A percentile compares a stretch with the other conserved stretches of the same genome.
phyloP scores from a whole-genome alignment of 1,139 yeast genomes.

The Debaryomyces sp. region DNA sequence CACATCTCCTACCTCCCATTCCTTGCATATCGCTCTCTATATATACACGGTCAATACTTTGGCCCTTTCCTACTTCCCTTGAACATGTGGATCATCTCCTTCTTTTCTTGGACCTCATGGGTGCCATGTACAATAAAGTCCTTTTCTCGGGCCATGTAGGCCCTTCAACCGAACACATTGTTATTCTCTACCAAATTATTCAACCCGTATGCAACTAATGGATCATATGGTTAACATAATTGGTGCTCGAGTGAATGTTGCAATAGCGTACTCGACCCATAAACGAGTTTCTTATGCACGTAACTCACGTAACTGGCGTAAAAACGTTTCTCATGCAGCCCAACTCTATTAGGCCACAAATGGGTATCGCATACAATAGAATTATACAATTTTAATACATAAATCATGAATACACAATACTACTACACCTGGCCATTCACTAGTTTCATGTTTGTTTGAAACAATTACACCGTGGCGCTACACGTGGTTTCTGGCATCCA shows the following conservation, averaged over 20 bases:
- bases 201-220: not conserved
- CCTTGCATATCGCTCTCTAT: not conserved
- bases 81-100: not conserved
- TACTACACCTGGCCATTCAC: not conserved
- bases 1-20: not conserved
- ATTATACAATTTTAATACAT: not conserved
- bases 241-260: not conserved
- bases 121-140: not conserved
- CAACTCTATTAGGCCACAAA: not conserved
- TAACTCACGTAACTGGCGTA: not conserved
- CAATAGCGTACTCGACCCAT: not conserved
- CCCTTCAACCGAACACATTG: not conserved
- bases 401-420: not conserved
- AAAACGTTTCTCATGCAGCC: not conserved
- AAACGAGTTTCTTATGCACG: not conserved
- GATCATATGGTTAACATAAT: not conserved
- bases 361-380: not conserved
- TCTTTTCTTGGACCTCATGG: not conserved
- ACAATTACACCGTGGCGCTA: conserved; percentile 3
- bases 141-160: not conserved
- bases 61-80: not conserved
- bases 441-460: not conserved
- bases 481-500: not conserved
- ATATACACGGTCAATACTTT: not conserved
- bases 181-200: not conserved